phyloP scores from a whole-genome alignment of 306 rosid species.

The Ormosia emarginata region DNA sequence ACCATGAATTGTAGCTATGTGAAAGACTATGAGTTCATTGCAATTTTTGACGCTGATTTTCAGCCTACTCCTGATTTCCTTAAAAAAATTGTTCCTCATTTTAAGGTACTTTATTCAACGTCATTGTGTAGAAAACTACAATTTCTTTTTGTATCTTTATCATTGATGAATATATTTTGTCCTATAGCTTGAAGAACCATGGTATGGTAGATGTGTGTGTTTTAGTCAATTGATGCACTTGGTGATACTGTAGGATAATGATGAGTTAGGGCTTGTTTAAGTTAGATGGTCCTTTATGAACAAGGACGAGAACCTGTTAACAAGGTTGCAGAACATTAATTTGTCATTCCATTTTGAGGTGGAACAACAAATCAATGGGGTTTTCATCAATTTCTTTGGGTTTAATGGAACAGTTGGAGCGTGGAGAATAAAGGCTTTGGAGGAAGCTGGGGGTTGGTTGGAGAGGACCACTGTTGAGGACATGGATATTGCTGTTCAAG shows the following conservation, averaged over 20 bases:
- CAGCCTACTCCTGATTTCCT: constrained; percentile 91
- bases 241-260: constrained; percentile 54
- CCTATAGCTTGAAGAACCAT: not conserved
- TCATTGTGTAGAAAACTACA: not conserved
- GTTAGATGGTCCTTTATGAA: constrained; percentile 98
- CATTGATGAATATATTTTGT: not conserved
- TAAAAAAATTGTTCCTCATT: constrained; percentile 79
- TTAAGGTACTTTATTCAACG: constrained; percentile 47
- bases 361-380: constrained; percentile 89
- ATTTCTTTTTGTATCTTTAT: not conserved
- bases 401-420: constrained; percentile 98
- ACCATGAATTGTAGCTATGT: constrained; percentile 95
- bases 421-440: constrained; percentile 91
- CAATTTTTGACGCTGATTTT: constrained; percentile 94
- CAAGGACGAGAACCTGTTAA: constrained; percentile 82
- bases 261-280: constrained; percentile 78
- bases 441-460: constrained; percentile 95
- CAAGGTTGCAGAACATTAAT: constrained; percentile 87
- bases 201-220: not conserved
- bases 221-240: not conserved
- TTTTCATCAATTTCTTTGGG: constrained; percentile 85
- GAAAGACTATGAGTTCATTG: constrained; percentile 81
- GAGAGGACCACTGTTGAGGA: constrained; percentile 98
- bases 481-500: constrained; percentile 96
- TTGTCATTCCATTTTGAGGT: constrained; percentile 89